Evolutionary conservation across 129 eudicot species (phyloP).

Genomic region (Chrysanthemum lavandulifolium): DNA sequence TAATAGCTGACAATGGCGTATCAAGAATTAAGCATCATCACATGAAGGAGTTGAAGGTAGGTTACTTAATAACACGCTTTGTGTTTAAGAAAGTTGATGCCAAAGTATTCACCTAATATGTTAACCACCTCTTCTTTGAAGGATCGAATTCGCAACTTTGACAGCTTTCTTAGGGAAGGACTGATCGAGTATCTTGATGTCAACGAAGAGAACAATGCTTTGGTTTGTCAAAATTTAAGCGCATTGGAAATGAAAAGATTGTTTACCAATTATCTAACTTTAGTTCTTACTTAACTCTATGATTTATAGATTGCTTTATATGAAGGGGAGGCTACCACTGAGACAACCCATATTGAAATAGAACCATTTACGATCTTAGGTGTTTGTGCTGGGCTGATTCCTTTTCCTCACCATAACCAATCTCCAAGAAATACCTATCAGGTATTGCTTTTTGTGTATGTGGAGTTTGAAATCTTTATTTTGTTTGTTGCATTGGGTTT

Average conservation of each 20-base stretch:
- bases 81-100: constrained; percentile 2
- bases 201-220: constrained; percentile 93
- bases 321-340: constrained; percentile 72
- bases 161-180: constrained; percentile 84
- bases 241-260: not conserved
- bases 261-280: constrained; percentile 5
- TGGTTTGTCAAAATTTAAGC: constrained; percentile 41
- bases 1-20: constrained; percentile 92
- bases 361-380: constrained; percentile 96
- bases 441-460: constrained; percentile 26
- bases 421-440: constrained; percentile 99
- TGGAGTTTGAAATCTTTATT: not conserved
- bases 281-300: constrained; percentile 12
- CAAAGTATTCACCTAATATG: not conserved
- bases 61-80: not conserved
- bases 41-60: constrained; percentile 88
- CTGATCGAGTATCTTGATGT: constrained; percentile 96
- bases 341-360: constrained; percentile 92
- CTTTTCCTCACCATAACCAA: constrained; percentile 98
- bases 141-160: constrained; percentile 87
- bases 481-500: not conserved
- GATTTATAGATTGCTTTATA: constrained; percentile 68
- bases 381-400: constrained; percentile 86
- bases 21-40: constrained; percentile 90
- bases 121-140: constrained; percentile 29